Conservation (phyloP, 257 asterid genomes). For the Ilex asprella region DNA sequence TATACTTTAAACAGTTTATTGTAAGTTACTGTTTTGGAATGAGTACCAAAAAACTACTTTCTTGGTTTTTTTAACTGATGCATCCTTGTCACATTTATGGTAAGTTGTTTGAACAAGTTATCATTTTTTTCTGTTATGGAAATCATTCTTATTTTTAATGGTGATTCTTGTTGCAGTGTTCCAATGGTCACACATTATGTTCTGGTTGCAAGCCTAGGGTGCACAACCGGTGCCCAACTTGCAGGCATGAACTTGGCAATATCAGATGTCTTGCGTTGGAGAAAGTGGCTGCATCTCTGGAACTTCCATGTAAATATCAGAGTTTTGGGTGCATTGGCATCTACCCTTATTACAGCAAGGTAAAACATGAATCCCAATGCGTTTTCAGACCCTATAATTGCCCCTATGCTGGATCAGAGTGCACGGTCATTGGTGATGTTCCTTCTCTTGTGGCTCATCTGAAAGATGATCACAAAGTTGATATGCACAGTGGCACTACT, state of each 20-base stretch:
- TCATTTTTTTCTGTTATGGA: no score
- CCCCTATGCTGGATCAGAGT: slow-evolving; percentile 44
- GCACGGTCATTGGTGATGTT: slow-evolving; percentile 35
- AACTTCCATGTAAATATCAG: slow-evolving; percentile 39
- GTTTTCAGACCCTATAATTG: slow-evolving; percentile 35
- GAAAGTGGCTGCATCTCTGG: slow-evolving; percentile 42
- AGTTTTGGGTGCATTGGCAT: slow-evolving; percentile 33
- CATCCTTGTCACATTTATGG: no score
- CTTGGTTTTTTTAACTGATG: no score
- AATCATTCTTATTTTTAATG: no score
- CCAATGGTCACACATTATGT: slow-evolving; percentile 41
- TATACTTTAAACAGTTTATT: no score
- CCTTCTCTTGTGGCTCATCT: slow-evolving; percentile 38
- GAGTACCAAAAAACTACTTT: no score
- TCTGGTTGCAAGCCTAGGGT: slow-evolving; percentile 44
- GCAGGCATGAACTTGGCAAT: slow-evolving; percentile 42
- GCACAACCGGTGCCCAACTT: slow-evolving; percentile 40
- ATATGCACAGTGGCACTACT: slow-evolving; percentile 39
- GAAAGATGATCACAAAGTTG: slow-evolving; percentile 43
- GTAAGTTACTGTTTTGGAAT: no score
- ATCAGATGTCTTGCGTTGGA: slow-evolving; percentile 41
- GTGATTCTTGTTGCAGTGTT: slow-evolving; percentile 19
- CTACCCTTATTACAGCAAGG: slow-evolving; percentile 43
- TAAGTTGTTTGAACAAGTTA: no score
- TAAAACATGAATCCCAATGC: slow-evolving; percentile 40